Evolutionary conservation across 805 yeast genomes (phyloP).

Genomic region (Yamadazyma tumulicola): DNA sequence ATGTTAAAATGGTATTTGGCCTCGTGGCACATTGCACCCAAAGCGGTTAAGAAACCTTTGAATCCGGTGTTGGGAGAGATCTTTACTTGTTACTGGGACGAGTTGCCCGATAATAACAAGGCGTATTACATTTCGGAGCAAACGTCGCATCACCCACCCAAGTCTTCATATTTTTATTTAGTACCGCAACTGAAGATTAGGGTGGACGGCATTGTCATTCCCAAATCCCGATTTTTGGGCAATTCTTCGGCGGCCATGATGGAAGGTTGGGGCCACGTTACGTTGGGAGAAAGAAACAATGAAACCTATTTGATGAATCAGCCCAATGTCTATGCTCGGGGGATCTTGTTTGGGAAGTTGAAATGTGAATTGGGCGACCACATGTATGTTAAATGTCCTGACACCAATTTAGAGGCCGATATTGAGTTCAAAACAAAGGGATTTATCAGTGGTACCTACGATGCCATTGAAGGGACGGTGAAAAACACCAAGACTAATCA

Average conservation of each 20-base stretch:
- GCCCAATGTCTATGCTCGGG: slow-evolving; percentile 94
- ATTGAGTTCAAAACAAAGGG: slow-evolving; percentile 96
- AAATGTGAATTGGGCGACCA: slow-evolving; percentile 92
- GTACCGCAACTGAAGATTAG: slow-evolving; percentile 78
- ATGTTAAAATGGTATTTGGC: slow-evolving; percentile 89
- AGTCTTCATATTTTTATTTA: slow-evolving; percentile 86
- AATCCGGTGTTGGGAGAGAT: slow-evolving; percentile 93
- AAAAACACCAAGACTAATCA: slow-evolving; percentile 44
- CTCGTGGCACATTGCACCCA: slow-evolving; percentile 98
- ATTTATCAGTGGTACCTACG: slow-evolving; percentile 86
- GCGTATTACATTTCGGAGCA: slow-evolving; percentile 92
- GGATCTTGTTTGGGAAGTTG: slow-evolving; percentile 85
- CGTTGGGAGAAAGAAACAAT: slow-evolving; percentile 58
- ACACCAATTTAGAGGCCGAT: slow-evolving; percentile 60
- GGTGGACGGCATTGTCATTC: slow-evolving; percentile 85
- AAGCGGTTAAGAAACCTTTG: slow-evolving; percentile 95
- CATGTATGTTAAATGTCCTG: slow-evolving; percentile 66
- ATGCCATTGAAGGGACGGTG: slow-evolving; percentile 76
- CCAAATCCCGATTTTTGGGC: slow-evolving; percentile 85
- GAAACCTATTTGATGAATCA: slow-evolving; percentile 86
- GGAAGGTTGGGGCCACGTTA: slow-evolving; percentile 82
- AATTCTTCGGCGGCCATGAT: slow-evolving; percentile 96
- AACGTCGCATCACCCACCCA: slow-evolving; percentile 98
- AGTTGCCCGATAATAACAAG: slow-evolving; percentile 58
- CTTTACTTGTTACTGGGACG: slow-evolving; percentile 90